These are phyloP conservation scores for Candida oleophila DNA, from an alignment of 805 yeast species.

Conservation along the genomic window DNA sequence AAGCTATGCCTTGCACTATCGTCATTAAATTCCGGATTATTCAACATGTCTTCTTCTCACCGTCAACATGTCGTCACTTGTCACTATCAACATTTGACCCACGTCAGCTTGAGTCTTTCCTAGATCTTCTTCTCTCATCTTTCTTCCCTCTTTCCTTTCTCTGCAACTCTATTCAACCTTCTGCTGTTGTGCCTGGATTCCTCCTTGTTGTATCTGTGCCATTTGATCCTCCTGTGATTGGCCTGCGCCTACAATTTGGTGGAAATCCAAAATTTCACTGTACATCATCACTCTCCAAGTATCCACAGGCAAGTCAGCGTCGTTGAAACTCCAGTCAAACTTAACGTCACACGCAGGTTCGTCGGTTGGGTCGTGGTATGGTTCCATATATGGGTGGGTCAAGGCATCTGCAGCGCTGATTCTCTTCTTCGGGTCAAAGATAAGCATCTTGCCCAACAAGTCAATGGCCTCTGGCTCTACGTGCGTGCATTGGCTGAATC, in stretches of 20 bases:
- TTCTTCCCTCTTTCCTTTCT: neutral
- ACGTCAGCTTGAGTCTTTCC: neutral
- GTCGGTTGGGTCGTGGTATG: slow-evolving; percentile 96
- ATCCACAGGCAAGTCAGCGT: slow-evolving; percentile 95
- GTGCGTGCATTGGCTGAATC: slow-evolving; percentile 61
- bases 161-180: slow-evolving; percentile 11
- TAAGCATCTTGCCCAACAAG: slow-evolving; percentile 82
- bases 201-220: slow-evolving; percentile 26
- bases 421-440: slow-evolving; percentile 92
- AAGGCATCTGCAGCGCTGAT: slow-evolving; percentile 90
- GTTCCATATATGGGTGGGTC: slow-evolving; percentile 86
- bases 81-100: no score
- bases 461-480: slow-evolving; percentile 88
- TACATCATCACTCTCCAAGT: slow-evolving; percentile 99
- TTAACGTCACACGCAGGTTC: slow-evolving; percentile 92
- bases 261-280: slow-evolving; percentile 93
- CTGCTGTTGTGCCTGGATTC: slow-evolving; percentile 22
- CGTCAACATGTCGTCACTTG: no score
- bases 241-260: slow-evolving; percentile 66
- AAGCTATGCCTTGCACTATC: no score
- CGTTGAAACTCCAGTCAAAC: slow-evolving; percentile 98
- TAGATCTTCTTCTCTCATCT: neutral
- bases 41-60: no score
- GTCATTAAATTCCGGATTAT: no score
- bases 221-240: slow-evolving; percentile 20